Conservation (phyloP, 177 flowering plant species). For the Vitis hybrid region DNA sequence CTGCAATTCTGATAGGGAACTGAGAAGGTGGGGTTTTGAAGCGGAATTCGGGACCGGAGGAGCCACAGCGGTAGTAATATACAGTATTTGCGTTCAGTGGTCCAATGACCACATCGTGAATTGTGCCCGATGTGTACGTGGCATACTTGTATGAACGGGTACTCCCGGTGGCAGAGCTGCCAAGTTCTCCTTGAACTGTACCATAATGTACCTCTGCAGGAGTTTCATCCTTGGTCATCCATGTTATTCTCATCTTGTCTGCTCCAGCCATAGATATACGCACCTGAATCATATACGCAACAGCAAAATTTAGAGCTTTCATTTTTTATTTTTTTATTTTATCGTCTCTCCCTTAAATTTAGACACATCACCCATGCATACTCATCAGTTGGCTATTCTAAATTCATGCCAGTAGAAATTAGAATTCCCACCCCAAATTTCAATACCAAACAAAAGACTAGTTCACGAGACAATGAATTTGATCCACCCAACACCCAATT, state of each 20-base stretch:
- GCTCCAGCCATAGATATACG: slow-evolving; percentile 71
- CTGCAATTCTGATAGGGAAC: slow-evolving; percentile 66
- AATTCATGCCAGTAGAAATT: no score
- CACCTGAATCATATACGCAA: slow-evolving; percentile 46
- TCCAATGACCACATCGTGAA: slow-evolving; percentile 68
- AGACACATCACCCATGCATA: no score
- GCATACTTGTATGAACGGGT: slow-evolving; percentile 40
- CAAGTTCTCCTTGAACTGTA: slow-evolving; percentile 33
- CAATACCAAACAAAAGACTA: no score
- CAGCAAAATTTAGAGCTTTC: neutral
- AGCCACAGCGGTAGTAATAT: slow-evolving; percentile 61
- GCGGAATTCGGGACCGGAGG: slow-evolving; percentile 30
- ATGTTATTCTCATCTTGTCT: slow-evolving; percentile 75
- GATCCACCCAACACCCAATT: no score
- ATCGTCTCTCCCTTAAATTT: neutral
- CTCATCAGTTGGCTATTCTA: no score
- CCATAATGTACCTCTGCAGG: slow-evolving; percentile 57
- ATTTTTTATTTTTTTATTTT: neutral
- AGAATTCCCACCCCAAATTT: no score
- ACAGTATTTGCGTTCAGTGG: slow-evolving; percentile 53
- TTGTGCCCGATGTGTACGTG: slow-evolving; percentile 55
- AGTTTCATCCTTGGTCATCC: slow-evolving; percentile 53
- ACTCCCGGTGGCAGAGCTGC: slow-evolving; percentile 38
- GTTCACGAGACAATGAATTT: no score
- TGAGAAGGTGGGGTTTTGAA: slow-evolving; percentile 75